Evolutionary conservation across 106 monocot species (phyloP), one percentile per base, ranked within the genome.

Genomic region (Platanthera guangdongensis): DNA sequence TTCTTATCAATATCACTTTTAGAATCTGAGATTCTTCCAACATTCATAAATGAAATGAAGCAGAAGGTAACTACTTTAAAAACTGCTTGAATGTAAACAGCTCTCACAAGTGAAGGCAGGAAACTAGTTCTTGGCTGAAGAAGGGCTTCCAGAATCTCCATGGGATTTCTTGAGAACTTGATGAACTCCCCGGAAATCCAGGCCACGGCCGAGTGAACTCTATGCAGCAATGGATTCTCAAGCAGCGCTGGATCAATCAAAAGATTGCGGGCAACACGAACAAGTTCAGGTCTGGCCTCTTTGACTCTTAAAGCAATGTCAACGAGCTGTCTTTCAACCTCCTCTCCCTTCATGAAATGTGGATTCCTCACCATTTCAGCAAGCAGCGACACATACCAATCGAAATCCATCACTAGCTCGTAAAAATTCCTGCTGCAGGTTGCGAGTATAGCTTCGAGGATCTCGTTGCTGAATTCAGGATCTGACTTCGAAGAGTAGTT

Each of bases 131-230:
- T 85, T 4, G 93, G 93, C 73, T 97, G 94, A 68, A 97, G 78
- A 45, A 97, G 88, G 30, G 94, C 93, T 73, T 93, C 97, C 63
- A 90, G 68, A 13, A 97, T 86, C 85, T 97, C 97, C 69, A 91
- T 60, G 8, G 82, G 89, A 22, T 89, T 87, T 78, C 84, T 91
- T 9, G 89, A 83, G 51, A 91, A 91, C 80, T 92, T 83, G 3
- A 88, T 85, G 79, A 86, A 97, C 79, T 97, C 94, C 3, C 97
- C 97, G 0, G 89, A 89, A 50, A 92, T 73, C 91, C 90, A 97
- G 71, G 97, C 97, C 19, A 86, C 87, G 3, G 94, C 89, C 5
- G 93, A 89, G 47, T 94, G 78, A 71, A 91, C 81, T 69, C 81
- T 83, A 54, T 74, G 77, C 16, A 94, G 74, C 55, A 88, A 82